Evolutionary conservation across 176 grass and related monocot species (phyloP).

Genomic region (Dactylis glomerata): DNA sequence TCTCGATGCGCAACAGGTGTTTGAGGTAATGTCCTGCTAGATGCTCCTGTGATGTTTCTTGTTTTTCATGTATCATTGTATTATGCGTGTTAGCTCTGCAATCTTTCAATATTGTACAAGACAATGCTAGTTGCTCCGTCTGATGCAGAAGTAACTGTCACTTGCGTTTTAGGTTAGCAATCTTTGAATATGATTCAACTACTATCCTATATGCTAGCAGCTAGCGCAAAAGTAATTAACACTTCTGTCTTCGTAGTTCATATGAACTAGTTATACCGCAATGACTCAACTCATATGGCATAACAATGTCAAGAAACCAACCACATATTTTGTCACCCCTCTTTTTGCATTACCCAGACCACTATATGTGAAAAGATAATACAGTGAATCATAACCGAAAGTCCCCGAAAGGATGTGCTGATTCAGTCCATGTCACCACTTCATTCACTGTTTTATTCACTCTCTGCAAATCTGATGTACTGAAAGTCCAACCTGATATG

Average conservation of each 20-base stretch:
- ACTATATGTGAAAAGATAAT: neutral
- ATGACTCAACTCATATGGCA: neutral
- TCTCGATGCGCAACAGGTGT: slow-evolving; percentile 72
- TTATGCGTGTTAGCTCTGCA: neutral
- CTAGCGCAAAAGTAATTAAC: neutral
- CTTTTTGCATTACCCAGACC: neutral
- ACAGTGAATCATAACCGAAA: neutral
- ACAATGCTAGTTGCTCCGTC: no score
- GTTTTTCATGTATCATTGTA: neutral
- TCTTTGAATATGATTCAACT: no score
- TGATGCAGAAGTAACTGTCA: no score
- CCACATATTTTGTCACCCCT: neutral
- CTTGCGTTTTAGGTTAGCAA: no score
- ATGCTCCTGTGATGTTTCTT: neutral
- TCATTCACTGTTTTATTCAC: neutral
- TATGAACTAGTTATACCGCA: neutral
- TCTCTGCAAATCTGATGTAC: neutral
- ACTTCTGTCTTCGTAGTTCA: neutral
- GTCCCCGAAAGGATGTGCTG: neutral
- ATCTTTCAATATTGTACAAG: no score
- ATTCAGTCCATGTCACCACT: neutral
- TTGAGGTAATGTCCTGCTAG: slow-evolving; percentile 63
- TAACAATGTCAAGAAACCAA: neutral
- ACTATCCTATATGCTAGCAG: no score
- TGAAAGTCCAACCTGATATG: neutral